phyloP scores from a whole-genome alignment of 108 stramenopile species.

The Skeletonema marinoi region DNA sequence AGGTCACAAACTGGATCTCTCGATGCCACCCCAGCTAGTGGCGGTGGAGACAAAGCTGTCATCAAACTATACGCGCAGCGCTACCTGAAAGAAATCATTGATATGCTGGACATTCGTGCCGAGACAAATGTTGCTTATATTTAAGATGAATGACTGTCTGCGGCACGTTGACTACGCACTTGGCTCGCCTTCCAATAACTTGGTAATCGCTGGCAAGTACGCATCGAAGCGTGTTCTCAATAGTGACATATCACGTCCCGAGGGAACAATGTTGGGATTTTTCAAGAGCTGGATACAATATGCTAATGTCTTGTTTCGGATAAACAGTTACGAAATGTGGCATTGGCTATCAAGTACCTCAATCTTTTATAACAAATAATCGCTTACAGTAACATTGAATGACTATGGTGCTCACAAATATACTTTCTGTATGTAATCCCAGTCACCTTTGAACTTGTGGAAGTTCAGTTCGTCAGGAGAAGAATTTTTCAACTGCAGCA shows the following conservation, averaged over 20 bases:
- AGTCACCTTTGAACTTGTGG: constrained; percentile 19
- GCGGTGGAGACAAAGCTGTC: constrained; percentile 80
- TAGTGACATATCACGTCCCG: constrained; percentile 10
- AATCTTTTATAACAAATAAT: neutral
- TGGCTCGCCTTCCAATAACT: constrained; percentile 79
- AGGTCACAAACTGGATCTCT: constrained; percentile 39
- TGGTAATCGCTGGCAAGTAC: constrained; percentile 77
- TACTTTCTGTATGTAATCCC: neutral
- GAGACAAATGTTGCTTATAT: constrained; percentile 88
- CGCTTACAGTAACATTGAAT: neutral
- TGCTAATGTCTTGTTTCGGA: constrained; percentile 57
- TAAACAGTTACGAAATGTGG: constrained; percentile 46
- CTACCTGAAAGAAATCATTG: constrained; percentile 84
- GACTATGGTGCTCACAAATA: neutral
- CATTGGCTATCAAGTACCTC: constrained; percentile 9
- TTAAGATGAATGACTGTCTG: constrained; percentile 96
- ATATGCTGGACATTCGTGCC: constrained; percentile 83
- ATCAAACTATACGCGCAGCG: constrained; percentile 91
- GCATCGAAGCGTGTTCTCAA: constrained; percentile 72
- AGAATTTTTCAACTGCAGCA: constrained; percentile 23
- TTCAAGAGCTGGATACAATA: constrained; percentile 60
- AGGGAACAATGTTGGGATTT: constrained; percentile 18
- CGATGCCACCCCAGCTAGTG: constrained; percentile 30
- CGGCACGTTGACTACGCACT: constrained; percentile 90
- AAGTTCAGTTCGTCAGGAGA: constrained; percentile 27